Conservation (phyloP, 1,139 yeast genomes). For the Suhomyces panamericanus region DNA sequence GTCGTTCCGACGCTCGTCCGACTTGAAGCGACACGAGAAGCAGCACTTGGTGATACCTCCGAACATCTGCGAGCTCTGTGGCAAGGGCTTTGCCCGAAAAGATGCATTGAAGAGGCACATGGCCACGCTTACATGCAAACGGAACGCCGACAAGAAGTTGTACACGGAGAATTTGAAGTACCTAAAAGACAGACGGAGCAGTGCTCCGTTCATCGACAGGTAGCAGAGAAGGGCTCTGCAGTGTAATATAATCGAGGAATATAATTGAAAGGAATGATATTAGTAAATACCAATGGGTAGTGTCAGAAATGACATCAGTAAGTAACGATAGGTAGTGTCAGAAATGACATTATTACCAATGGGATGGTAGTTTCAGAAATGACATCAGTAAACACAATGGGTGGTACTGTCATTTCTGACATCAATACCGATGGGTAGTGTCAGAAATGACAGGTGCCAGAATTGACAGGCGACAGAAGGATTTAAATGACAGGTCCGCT, state of each 20-base stretch:
- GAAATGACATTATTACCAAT: too few relatives aligned
- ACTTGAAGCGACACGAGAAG: slow-evolving; percentile 64
- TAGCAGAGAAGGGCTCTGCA: slow-evolving; percentile 2
- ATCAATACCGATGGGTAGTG: too few relatives aligned
- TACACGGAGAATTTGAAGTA: slow-evolving; percentile 39
- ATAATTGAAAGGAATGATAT: not conserved
- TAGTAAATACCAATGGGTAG: too few relatives aligned
- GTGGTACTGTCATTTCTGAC: too few relatives aligned
- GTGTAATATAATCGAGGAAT: not conserved
- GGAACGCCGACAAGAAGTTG: slow-evolving; percentile 56
- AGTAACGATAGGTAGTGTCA: too few relatives aligned
- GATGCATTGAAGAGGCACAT: slow-evolving; percentile 76
- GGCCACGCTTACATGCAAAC: slow-evolving; percentile 69
- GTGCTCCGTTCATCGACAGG: slow-evolving; percentile 4
- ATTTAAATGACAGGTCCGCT: too few relatives aligned
- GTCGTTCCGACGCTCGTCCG: slow-evolving; percentile 62
- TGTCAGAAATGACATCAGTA: too few relatives aligned
- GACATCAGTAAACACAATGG: not conserved
- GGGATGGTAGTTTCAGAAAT: too few relatives aligned
- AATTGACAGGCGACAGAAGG: too few relatives aligned
- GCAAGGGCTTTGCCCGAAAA: slow-evolving; percentile 79
- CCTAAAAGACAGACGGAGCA: slow-evolving; percentile 18
- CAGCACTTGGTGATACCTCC: slow-evolving; percentile 61
- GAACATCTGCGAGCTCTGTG: slow-evolving; percentile 70
- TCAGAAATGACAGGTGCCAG: not conserved